Evolutionary conservation across 1,284 basidiomycete genomes (phyloP).

Genomic region (Heterobasidion parviporum): DNA sequence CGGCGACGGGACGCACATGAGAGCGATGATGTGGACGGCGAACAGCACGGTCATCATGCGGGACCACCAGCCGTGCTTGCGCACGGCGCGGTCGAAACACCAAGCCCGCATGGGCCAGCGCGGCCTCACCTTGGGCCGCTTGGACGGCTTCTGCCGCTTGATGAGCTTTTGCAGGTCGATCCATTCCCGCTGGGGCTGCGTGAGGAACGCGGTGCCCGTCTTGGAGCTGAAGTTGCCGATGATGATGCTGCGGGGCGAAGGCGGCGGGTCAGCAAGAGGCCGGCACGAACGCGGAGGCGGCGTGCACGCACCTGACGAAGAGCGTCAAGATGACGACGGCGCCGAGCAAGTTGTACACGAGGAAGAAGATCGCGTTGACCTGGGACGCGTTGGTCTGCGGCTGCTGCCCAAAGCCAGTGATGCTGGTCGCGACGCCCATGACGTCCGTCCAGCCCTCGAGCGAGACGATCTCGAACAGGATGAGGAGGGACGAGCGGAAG

Average conservation of each 20-base stretch:
- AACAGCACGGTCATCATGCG: constrained; percentile 79
- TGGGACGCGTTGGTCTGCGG: constrained; percentile 67
- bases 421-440: constrained; percentile 77
- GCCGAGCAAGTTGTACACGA: constrained; percentile 91
- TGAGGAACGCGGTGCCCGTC: constrained; percentile 80
- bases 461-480: constrained; percentile 95
- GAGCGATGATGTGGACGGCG: constrained; percentile 74
- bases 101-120: constrained; percentile 58
- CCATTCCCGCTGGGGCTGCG: constrained; percentile 91
- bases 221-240: constrained; percentile 89
- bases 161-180: constrained; percentile 89
- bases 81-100: constrained; percentile 89
- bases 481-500: constrained; percentile 81
- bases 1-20: constrained; percentile 49
- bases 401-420: constrained; percentile 65
- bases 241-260: constrained; percentile 63
- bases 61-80: constrained; percentile 95
- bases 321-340: constrained; percentile 86
- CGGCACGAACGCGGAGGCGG: not conserved
- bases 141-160: constrained; percentile 81
- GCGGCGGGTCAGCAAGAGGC: not conserved
- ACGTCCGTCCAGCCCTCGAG: constrained; percentile 96
- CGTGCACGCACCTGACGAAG: constrained; percentile 65
- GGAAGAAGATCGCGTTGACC: constrained; percentile 85
- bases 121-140: constrained; percentile 62